Evolutionary conservation across 2,329 filamentous ascomycete genomes (phyloP).

Genomic region (Trichoderma semiorbis): DNA sequence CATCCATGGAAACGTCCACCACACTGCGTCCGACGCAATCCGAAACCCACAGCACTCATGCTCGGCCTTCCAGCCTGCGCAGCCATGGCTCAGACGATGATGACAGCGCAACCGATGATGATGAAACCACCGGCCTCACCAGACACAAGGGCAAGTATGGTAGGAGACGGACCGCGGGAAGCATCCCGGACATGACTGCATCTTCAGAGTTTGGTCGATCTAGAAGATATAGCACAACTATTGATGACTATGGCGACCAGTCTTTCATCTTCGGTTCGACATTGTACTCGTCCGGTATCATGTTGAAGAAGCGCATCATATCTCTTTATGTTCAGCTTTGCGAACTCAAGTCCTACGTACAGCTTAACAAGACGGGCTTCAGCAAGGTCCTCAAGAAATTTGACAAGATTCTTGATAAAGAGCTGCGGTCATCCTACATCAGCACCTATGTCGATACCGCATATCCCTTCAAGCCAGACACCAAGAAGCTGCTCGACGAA

Average conservation of each 20-base stretch:
- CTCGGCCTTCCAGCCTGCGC: constrained; percentile 34
- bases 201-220: constrained; percentile 59
- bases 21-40: constrained; percentile 34
- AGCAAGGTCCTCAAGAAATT: constrained; percentile 97
- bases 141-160: constrained; percentile 40
- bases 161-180: constrained; percentile 38
- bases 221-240: constrained; percentile 63
- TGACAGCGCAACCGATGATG: constrained; percentile 62
- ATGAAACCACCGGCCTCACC: constrained; percentile 55
- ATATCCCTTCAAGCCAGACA: constrained; percentile 75
- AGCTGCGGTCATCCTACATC: constrained; percentile 75
- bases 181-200: constrained; percentile 53
- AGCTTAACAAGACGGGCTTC: constrained; percentile 96
- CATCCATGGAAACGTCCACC: constrained; percentile 47
- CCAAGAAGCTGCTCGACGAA: constrained; percentile 66
- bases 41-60: constrained; percentile 25
- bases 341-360: constrained; percentile 92
- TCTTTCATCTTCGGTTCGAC: constrained; percentile 62
- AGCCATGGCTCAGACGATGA: constrained; percentile 45
- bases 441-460: constrained; percentile 69
- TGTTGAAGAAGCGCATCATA: constrained; percentile 87
- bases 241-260: constrained; percentile 77
- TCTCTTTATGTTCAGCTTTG: constrained; percentile 87
- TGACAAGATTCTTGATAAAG: constrained; percentile 88
- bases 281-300: constrained; percentile 65